Evolutionary conservation across 2,329 filamentous ascomycete species (phyloP).

Genomic region (Annulohypoxylon truncatum): DNA sequence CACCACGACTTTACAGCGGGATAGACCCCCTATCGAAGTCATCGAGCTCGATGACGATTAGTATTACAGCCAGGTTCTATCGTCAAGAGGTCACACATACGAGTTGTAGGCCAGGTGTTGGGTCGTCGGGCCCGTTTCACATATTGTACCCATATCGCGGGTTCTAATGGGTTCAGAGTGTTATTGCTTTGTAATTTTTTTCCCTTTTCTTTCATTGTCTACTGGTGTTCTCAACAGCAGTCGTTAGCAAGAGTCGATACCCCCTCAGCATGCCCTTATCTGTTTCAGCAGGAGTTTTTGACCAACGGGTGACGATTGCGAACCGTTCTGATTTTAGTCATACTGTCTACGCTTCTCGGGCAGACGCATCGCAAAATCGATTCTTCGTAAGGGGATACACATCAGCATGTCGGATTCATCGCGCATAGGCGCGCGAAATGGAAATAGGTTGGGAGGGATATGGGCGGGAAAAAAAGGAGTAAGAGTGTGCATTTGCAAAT

Average conservation of each 20-base stretch:
- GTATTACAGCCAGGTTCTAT: neutral
- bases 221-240: conserved; percentile 13
- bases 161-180: neutral
- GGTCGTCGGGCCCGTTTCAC: neutral
- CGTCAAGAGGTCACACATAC: neutral
- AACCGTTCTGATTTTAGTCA: neutral
- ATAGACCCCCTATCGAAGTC: conserved; percentile 29
- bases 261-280: conserved; percentile 17
- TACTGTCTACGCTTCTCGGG: neutral
- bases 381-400: neutral
- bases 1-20: conserved; percentile 30
- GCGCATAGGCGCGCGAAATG: neutral
- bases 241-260: conserved; percentile 30
- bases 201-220: conserved; percentile 3
- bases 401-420: neutral
- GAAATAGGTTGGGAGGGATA: neutral
- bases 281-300: conserved; percentile 16
- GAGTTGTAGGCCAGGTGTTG: neutral
- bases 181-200: conserved; percentile 4
- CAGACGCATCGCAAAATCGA: neutral
- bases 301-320: neutral
- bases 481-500: conserved; percentile 10
- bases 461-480: neutral
- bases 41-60: conserved; percentile 41
- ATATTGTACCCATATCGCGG: neutral